Base-by-base conservation (phyloP, 2,329 filamentous ascomycete species). In the Pseudogymnoascus sp. region DNA sequence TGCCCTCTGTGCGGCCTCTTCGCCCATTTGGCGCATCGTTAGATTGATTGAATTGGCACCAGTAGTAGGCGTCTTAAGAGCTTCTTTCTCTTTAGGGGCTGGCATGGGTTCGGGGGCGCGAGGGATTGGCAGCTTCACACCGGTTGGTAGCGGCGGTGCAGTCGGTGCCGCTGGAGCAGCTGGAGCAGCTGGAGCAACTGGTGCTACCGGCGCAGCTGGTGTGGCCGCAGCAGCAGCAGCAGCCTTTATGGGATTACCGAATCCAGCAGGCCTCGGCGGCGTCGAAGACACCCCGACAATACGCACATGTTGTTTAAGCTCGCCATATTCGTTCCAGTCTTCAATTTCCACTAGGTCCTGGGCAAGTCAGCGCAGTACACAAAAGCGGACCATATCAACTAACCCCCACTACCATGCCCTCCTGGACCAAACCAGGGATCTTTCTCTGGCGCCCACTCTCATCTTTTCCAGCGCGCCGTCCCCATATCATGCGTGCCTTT, bases 261-360 rank as follows among this genome's bases (percentile, higher is more conserved):
- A 61, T 49, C 26, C 45, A 29, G 58, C 35, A 29, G 29, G 55
- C 16, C 23, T 62, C 14, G 83, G 85, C 69, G 78, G 33, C 3
- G 38, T 38, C 33, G 38, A 60, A 38, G 58, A 41, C 6, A 41
- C 76, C 1, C 58, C 58, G 21, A 82, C 84, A 68, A 88, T 83
- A 65, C 81, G 86, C 69, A 97, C 85, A 70, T 93, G 89, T 76
- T 93, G 85, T 75, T 92, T 91, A 65, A 99, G 83, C 77, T 97
- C 93, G 76, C 92, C 92, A 76, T 95, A 97, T 75, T 99, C 94
- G 78, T 99, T 99, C 94, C 93, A 97, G 74, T 99, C 94, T 77
- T 99, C 94, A 66, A 97, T 86, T 75, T 97, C 88, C 66, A 93
- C 89, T 59, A 97, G 82, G 74, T 97, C 94, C 92, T 97, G 67